A percentile compares a stretch with the other conserved stretches of the same genome.
These are phyloP conservation scores for Fusarium hostae DNA, from an alignment of 2,329 filamentous ascomycete genomes.

Conservation along the genomic window DNA sequence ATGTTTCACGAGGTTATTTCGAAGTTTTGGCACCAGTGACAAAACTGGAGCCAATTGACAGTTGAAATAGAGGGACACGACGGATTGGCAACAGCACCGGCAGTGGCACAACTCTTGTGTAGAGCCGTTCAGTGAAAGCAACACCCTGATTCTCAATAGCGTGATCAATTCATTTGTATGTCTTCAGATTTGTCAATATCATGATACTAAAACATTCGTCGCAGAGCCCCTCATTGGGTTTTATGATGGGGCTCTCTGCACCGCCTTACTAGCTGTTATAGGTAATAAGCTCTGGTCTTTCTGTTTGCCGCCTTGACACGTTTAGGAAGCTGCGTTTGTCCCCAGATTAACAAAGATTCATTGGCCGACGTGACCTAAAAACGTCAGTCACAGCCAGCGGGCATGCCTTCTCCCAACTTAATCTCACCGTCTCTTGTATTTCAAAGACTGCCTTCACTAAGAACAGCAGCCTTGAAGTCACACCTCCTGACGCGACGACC, in stretches of 20 bases:
- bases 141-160: not conserved
- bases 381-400: conserved; percentile 31
- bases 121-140: not conserved
- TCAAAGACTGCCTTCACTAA: conserved; percentile 50
- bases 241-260: conserved; percentile 19
- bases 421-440: conserved; percentile 50
- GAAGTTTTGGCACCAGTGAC: not conserved
- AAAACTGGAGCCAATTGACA: not conserved
- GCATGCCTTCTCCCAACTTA: conserved; percentile 48
- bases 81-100: not conserved
- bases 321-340: conserved; percentile 42
- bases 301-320: conserved; percentile 35
- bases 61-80: not conserved
- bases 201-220: not conserved
- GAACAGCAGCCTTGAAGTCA: conserved; percentile 46
- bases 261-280: conserved; percentile 27
- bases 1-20: not conserved
- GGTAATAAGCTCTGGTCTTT: conserved; percentile 23
- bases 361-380: conserved; percentile 35
- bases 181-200: not conserved
- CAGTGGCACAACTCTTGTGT: not conserved
- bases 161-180: not conserved
- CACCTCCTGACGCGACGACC: conserved; percentile 36
- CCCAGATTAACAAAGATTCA: conserved; percentile 36
- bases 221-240: conserved; percentile 11